Conservation (phyloP, 345 rosid genomes). For the Arabidopsis suecica region DNA sequence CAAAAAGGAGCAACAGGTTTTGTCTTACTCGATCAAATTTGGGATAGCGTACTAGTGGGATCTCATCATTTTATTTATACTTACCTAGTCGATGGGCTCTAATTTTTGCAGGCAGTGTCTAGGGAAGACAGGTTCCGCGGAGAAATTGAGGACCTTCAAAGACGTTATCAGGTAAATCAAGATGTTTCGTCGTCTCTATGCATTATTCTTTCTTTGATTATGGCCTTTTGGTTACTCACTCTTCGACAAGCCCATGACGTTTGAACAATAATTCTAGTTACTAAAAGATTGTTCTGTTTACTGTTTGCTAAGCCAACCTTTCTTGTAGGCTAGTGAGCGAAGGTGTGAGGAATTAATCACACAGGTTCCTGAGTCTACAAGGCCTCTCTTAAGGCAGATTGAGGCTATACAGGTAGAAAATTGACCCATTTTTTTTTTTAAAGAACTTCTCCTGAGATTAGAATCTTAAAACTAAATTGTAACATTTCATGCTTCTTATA, state of each 20-base stretch:
- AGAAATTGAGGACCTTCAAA: constrained; percentile 91
- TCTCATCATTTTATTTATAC: constrained; percentile 11
- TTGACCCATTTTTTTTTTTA: constrained; percentile 22
- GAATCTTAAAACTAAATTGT: background rate
- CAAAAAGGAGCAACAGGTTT: constrained; percentile 96
- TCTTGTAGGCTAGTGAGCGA: constrained; percentile 89
- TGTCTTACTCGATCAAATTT: constrained; percentile 31
- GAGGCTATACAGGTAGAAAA: constrained; percentile 91
- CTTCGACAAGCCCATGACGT: background rate
- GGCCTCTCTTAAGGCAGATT: constrained; percentile 97
- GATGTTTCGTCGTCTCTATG: constrained; percentile 6
- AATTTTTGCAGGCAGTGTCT: constrained; percentile 64
- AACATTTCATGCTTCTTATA: constrained; percentile 41
- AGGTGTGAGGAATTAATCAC: constrained; percentile 97
- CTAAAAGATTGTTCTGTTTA: constrained; percentile 23
- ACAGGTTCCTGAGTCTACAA: constrained; percentile 98
- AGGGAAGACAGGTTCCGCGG: constrained; percentile 80
- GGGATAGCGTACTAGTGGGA: constrained; percentile 18
- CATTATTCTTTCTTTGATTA: constrained; percentile 4
- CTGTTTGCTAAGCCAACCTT: constrained; percentile 26
- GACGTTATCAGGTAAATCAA: constrained; percentile 81
- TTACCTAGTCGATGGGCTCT: constrained; percentile 25
- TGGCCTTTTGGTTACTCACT: constrained; percentile 13
- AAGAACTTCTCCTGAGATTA: constrained; percentile 22
- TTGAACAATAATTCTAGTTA: constrained; percentile 11